phyloP scores from a whole-genome alignment of 768 basidiomycete genomes.

The Holtermannia corniformis region DNA sequence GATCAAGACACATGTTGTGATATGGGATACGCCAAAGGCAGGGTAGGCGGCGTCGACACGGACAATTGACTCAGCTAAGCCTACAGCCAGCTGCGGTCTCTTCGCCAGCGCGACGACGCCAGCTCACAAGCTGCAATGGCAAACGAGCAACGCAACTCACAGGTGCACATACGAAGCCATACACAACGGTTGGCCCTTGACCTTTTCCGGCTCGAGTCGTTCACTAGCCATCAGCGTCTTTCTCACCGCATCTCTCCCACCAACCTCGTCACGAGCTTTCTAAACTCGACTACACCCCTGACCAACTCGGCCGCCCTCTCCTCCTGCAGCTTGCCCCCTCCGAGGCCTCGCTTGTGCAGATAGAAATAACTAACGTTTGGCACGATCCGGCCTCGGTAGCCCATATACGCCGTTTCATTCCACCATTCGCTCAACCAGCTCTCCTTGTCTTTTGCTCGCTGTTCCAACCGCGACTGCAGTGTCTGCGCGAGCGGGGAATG shows the following conservation, averaged over 20 bases:
- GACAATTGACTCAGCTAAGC: too few species aligned
- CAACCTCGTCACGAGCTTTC: slow-evolving; percentile 54
- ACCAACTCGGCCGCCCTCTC: slow-evolving; percentile 70
- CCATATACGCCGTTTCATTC: slow-evolving; percentile 85
- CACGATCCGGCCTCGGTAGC: slow-evolving; percentile 81
- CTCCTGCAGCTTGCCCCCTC: slow-evolving; percentile 46
- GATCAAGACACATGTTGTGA: neutral
- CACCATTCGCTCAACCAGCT: slow-evolving; percentile 99
- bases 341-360: slow-evolving; percentile 63
- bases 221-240: slow-evolving; percentile 45
- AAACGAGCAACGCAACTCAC: too few species aligned
- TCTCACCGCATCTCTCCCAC: neutral
- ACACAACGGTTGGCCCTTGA: slow-evolving; percentile 60
- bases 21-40: neutral
- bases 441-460: slow-evolving; percentile 54
- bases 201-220: slow-evolving; percentile 77
- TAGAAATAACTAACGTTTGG: slow-evolving; percentile 94
- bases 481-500: slow-evolving; percentile 57
- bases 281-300: slow-evolving; percentile 76
- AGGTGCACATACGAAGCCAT: slow-evolving; percentile 96
- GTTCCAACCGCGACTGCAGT: slow-evolving; percentile 68
- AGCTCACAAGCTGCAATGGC: too few species aligned
- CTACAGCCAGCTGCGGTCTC: too few species aligned
- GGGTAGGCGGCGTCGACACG: neutral
- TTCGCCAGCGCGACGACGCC: too few species aligned